phyloP scores from a whole-genome alignment of 805 yeast genomes.

The Limtongia smithiae region DNA sequence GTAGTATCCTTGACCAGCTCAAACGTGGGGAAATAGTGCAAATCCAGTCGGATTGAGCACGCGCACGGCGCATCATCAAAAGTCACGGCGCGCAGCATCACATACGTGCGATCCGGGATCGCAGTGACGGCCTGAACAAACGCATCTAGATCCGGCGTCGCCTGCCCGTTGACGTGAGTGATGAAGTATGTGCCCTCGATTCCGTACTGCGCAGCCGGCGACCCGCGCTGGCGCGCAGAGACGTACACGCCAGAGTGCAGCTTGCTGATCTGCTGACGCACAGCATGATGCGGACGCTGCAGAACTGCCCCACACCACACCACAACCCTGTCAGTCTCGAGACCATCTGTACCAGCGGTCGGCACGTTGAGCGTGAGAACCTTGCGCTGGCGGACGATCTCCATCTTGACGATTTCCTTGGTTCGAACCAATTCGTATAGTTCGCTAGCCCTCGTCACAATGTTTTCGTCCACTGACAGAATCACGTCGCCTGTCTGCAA shows the following conservation, averaged over 20 bases:
- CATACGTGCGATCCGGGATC: conserved; percentile 76
- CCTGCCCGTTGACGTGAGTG: conserved; percentile 78
- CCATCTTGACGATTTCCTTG: conserved; percentile 49
- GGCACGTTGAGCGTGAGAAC: conserved; percentile 60
- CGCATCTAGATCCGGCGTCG: conserved; percentile 65
- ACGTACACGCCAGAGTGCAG: conserved; percentile 84
- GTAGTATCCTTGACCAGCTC: conserved; percentile 37
- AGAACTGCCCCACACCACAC: conserved; percentile 80
- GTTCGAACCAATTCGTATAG: conserved; percentile 49
- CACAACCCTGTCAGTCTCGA: conserved; percentile 63
- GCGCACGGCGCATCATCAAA: conserved; percentile 87
- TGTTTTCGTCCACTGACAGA: conserved; percentile 60
- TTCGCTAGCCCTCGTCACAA: conserved; percentile 66
- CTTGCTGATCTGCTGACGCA: conserved; percentile 72
- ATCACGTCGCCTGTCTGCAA: conserved; percentile 65
- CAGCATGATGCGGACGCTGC: conserved; percentile 91
- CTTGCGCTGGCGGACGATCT: conserved; percentile 67
- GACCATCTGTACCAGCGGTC: conserved; percentile 55
- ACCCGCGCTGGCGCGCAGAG: conserved; percentile 68
- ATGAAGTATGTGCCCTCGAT: conserved; percentile 77
- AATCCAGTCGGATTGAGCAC: conserved; percentile 76
- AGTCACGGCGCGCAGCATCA: conserved; percentile 74
- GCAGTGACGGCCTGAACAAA: conserved; percentile 63
- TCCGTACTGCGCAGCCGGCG: conserved; percentile 82
- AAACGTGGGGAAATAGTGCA: conserved; percentile 73